phyloP scores from a whole-genome alignment of 805 yeast genomes.

The Cyberlindnera sargentensis region DNA sequence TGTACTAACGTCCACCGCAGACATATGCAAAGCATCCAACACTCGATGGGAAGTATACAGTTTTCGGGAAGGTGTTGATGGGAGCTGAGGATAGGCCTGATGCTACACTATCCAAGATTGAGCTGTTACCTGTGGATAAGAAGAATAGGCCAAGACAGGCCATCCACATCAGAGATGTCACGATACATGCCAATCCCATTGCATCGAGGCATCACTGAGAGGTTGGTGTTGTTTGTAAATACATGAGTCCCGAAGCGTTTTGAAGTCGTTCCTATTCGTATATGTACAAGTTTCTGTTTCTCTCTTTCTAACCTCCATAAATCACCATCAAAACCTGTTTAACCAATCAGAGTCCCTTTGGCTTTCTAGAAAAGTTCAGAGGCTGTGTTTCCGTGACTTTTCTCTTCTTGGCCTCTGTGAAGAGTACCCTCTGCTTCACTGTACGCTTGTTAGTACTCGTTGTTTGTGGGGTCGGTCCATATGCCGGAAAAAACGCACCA shows the following conservation, averaged over 20 bases:
- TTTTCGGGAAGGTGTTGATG: constrained; percentile 64
- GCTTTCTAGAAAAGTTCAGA: constrained; percentile 38
- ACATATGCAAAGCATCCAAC: constrained; percentile 89
- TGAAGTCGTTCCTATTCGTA: neutral
- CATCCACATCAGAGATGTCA: constrained; percentile 23
- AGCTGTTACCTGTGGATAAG: constrained; percentile 24
- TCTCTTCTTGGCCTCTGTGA: constrained; percentile 84
- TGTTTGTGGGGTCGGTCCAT: neutral
- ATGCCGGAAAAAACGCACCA: constrained; percentile 24
- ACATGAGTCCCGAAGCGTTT: neutral
- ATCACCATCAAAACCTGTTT: no score
- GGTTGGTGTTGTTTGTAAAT: neutral
- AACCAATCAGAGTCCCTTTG: constrained; percentile 16
- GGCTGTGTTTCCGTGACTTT: constrained; percentile 45
- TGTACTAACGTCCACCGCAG: constrained; percentile 13
- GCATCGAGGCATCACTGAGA: constrained; percentile 20
- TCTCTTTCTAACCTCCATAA: neutral
- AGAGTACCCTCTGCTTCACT: constrained; percentile 86
- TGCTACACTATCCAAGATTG: constrained; percentile 24
- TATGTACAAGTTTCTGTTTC: constrained; percentile 2
- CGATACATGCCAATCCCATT: constrained; percentile 38
- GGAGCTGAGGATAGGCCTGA: constrained; percentile 34
- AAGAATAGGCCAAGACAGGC: constrained; percentile 31
- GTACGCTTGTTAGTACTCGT: constrained; percentile 15
- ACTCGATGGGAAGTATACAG: constrained; percentile 59